Conservation (phyloP, 176 grass and related monocot genomes). For the Ampelocalamus luodianensis region DNA sequence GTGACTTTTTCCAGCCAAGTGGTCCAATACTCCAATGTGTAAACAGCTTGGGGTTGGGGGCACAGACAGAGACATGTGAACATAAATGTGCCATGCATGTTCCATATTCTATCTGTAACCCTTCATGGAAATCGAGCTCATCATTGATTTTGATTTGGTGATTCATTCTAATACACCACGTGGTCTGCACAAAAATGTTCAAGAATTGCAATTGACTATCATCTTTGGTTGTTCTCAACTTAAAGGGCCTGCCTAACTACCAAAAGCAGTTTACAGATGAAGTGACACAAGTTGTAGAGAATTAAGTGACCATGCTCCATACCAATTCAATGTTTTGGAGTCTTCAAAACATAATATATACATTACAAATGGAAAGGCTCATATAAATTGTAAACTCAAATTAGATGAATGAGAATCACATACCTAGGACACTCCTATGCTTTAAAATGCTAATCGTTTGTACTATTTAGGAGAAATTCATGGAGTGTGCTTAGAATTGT, state of each 20-base stretch:
- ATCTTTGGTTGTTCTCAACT: background rate
- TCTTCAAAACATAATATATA: background rate
- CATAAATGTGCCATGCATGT: background rate
- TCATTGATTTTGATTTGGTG: background rate
- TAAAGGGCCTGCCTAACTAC: background rate
- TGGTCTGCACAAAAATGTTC: background rate
- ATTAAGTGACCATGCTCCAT: constrained; percentile 14
- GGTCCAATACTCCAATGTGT: background rate
- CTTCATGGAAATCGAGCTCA: background rate
- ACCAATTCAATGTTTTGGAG: background rate
- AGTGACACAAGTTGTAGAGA: background rate
- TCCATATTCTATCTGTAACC: background rate
- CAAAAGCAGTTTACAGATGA: background rate
- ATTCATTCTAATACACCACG: background rate
- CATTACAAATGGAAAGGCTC: background rate
- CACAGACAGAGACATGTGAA: background rate
- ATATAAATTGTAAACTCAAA: constrained; percentile 26
- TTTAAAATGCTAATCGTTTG: constrained; percentile 7
- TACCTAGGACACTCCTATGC: background rate
- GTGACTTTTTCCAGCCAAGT: constrained; percentile 20
- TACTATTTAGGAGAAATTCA: constrained; percentile 19
- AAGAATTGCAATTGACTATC: background rate
- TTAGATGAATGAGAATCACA: constrained; percentile 3
- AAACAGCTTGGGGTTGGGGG: background rate
- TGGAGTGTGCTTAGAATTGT: constrained; percentile 35